Evolutionary conservation across 1,284 basidiomycete species (phyloP).

Genomic region (Rhodofomes roseus): DNA sequence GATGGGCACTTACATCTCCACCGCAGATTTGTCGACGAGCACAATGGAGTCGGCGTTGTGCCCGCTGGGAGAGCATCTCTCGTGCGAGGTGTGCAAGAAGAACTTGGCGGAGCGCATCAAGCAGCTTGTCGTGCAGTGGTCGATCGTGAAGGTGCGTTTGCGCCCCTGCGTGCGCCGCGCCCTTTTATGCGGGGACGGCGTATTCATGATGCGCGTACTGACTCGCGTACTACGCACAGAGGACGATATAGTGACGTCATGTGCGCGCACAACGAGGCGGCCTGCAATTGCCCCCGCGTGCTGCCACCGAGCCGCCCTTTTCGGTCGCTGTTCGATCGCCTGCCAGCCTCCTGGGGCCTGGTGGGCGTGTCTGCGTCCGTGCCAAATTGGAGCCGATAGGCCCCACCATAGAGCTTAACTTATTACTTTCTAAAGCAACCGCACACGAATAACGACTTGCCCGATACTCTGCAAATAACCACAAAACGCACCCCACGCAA

Average conservation of each 20-base stretch:
- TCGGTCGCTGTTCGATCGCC: neutral
- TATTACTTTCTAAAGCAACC: neutral
- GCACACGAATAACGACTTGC: neutral
- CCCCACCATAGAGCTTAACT: neutral
- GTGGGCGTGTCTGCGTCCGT: neutral
- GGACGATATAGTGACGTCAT: constrained; percentile 6
- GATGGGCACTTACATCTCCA: neutral
- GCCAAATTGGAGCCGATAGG: neutral
- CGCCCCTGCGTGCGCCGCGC: neutral
- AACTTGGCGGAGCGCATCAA: constrained; percentile 63
- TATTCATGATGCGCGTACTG: neutral
- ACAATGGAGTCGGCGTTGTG: constrained; percentile 33
- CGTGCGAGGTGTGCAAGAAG: constrained; percentile 50
- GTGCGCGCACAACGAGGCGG: neutral
- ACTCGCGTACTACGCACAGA: neutral
- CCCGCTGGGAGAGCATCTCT: constrained; percentile 31
- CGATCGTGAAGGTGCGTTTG: constrained; percentile 60
- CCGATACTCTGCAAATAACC: neutral
- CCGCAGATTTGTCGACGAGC: constrained; percentile 31
- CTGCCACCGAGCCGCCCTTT: neutral
- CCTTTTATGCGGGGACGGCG: neutral
- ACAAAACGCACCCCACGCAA: neutral
- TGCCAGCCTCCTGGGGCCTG: neutral
- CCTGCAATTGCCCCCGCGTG: neutral
- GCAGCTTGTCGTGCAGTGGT: constrained; percentile 70